Base-by-base conservation (phyloP, 805 yeast species). In the Saccharomycodes ludwigii region DNA sequence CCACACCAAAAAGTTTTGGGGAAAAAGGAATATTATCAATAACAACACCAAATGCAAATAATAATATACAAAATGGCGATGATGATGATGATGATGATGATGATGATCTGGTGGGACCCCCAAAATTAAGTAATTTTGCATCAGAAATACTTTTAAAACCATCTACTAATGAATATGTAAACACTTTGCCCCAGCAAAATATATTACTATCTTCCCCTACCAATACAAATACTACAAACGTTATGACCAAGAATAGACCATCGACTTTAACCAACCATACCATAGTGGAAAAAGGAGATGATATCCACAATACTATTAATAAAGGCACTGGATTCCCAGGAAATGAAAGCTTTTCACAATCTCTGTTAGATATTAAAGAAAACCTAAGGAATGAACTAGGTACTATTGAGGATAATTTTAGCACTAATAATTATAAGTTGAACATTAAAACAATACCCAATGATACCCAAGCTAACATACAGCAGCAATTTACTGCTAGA, bases 51-150 rank as follows among this genome's bases (percentile, higher is more conserved):
- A n/a, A n/a, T n/a, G n/a, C n/a, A n/a, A n/a, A n/a, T n/a, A n/a
- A n/a, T n/a, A n/a, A n/a, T n/a, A n/a, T n/a, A 25, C 16, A 16
- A 25, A 16, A 15, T 25, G 28, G 28, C 15, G 15, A 11, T 8
- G 17, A 25, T 20, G 16, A 30, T 14, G 34, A 36, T 14, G 31
- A 33, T 30, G 42, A 47, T 13, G 51, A 47, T 25, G 56, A 51
- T 30, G 56, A 49, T 24, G 40, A 48, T 26, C 30, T 44, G 14
- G 32, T 39, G 19, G 48, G 46, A 2, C 49, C 52, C 8, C 57
- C 57, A 10, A 41, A 43, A 22, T 29, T 52, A 19, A 52, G 57
- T 34, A 38, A 48, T 33, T 52, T 47, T 39, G 56, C 52, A 5
- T 49, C 55, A n/a, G 56, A 54, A 7, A 30, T 50, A 32, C 33